Evolutionary conservation across 371 early-diverging fungal species (phyloP).

Genomic region (Mucor saturninus): DNA sequence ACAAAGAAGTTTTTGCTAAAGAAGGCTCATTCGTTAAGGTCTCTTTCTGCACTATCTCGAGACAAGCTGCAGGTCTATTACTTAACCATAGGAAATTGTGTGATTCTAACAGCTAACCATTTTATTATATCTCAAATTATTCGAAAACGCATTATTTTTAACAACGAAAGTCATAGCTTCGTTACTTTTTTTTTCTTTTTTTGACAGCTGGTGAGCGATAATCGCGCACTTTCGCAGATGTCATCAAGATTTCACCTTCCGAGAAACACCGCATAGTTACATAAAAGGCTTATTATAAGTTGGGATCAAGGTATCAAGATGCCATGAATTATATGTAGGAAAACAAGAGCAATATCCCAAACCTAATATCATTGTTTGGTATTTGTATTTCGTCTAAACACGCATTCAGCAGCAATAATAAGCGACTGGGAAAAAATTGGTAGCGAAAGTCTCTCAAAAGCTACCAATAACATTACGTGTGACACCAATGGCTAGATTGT

Average conservation of each 20-base stretch:
- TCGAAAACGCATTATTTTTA: too few relatives aligned
- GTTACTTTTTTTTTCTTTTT: background rate
- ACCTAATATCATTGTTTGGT: too few relatives aligned
- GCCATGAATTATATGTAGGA: background rate
- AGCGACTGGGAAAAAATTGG: background rate
- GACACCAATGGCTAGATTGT: background rate
- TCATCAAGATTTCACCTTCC: conserved; percentile 18
- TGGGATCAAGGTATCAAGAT: background rate
- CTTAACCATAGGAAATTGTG: too few relatives aligned
- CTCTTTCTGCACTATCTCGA: too few relatives aligned
- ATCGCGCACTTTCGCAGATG: conserved; percentile 28
- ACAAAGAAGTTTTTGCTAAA: too few relatives aligned
- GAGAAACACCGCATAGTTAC: background rate
- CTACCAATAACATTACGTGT: background rate
- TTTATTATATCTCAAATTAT: too few relatives aligned
- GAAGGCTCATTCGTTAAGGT: background rate
- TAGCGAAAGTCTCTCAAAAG: conserved; percentile 5
- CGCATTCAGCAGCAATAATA: too few relatives aligned
- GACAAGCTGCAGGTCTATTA: too few relatives aligned
- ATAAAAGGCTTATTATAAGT: background rate
- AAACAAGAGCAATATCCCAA: too few relatives aligned
- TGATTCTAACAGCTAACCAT: too few relatives aligned
- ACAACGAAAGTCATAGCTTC: background rate
- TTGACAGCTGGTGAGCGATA: conserved; percentile 33
- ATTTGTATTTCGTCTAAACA: too few relatives aligned